A percentile compares a stretch with the other conserved stretches of the same genome.
Evolutionary conservation across 208 protist genomes (phyloP).

Genomic region (Crithidia thermophila): DNA sequence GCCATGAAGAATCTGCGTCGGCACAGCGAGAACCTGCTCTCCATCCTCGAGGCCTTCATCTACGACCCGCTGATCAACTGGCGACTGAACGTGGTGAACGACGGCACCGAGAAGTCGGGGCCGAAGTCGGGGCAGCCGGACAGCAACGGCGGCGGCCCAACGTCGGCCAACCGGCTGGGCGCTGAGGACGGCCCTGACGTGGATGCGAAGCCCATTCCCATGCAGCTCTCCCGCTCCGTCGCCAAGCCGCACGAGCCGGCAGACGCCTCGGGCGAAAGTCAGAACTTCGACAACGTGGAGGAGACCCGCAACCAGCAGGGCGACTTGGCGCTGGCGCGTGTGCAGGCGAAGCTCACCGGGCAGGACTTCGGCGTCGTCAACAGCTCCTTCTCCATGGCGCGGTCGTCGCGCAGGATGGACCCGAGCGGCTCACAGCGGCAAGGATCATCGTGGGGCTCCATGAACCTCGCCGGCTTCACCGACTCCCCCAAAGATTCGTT

Average conservation of each 20-base stretch:
- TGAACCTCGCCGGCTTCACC: slow-evolving; percentile 38
- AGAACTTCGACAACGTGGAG: slow-evolving; percentile 44
- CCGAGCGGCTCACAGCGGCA: slow-evolving; percentile 26
- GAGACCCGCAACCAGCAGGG: slow-evolving; percentile 88
- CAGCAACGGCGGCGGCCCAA: slow-evolving; percentile 12
- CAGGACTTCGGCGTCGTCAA: slow-evolving; percentile 84
- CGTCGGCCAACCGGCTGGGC: slow-evolving; percentile 7
- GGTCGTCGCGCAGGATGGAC: slow-evolving; percentile 37
- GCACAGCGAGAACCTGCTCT: slow-evolving; percentile 99
- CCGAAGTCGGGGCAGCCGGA: slow-evolving; percentile 25
- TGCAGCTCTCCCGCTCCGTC: slow-evolving; percentile 82
- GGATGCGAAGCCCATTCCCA: slow-evolving; percentile 35
- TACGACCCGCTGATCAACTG: slow-evolving; percentile 99
- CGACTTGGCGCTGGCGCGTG: slow-evolving; percentile 80
- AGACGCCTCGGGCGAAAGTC: slow-evolving; percentile 12
- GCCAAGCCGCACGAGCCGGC: slow-evolving; percentile 42
- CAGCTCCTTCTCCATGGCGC: slow-evolving; percentile 60
- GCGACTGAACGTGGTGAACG: slow-evolving; percentile 84
- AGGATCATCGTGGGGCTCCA: slow-evolving; percentile 56
- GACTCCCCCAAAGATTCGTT: slow-evolving; percentile 51
- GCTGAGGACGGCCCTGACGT: slow-evolving; percentile 20
- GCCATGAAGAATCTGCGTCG: slow-evolving; percentile 98
- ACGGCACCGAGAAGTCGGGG: slow-evolving; percentile 20
- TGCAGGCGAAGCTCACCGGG: slow-evolving; percentile 86
- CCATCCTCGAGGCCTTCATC: slow-evolving; percentile 99